These are phyloP conservation scores for Cystobasidium onofrii DNA, from an alignment of 768 basidiomycete species.

Conservation along the genomic window DNA sequence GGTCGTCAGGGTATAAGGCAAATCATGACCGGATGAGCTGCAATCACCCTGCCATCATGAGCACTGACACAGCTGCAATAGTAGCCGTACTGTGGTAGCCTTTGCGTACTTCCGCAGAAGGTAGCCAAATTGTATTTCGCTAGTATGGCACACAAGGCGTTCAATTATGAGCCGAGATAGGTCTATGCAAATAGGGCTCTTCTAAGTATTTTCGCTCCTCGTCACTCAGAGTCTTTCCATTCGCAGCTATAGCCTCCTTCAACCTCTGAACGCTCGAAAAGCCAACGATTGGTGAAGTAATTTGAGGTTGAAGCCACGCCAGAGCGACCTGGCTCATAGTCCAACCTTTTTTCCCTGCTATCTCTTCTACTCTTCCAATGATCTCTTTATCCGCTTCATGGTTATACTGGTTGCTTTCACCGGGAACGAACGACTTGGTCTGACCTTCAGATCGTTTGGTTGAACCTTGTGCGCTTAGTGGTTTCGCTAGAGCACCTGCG, in stretches of 20 bases:
- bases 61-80: too few relatives aligned
- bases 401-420: constrained; percentile 5
- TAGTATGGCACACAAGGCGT: neutral
- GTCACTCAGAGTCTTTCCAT: constrained; percentile 38
- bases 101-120: neutral
- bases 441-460: neutral
- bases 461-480: constrained; percentile 3
- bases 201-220: constrained; percentile 46
- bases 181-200: constrained; percentile 40
- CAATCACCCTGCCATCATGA: too few relatives aligned
- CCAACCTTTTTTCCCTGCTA: constrained; percentile 43
- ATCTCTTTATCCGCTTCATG: constrained; percentile 41
- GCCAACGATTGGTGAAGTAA: constrained; percentile 51
- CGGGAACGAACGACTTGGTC: neutral
- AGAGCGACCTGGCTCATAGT: constrained; percentile 46
- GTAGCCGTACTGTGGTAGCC: too few relatives aligned
- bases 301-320: constrained; percentile 44
- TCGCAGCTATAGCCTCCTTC: constrained; percentile 46
- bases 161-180: constrained; percentile 10
- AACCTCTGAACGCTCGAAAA: constrained; percentile 49
- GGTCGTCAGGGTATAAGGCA: too few relatives aligned
- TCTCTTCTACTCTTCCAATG: constrained; percentile 41
- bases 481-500: neutral
- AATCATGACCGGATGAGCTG: too few relatives aligned
- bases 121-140: too few relatives aligned